Evolutionary conservation across 441 rosid genomes (phyloP).

Genomic region (Brassica hybrid): DNA sequence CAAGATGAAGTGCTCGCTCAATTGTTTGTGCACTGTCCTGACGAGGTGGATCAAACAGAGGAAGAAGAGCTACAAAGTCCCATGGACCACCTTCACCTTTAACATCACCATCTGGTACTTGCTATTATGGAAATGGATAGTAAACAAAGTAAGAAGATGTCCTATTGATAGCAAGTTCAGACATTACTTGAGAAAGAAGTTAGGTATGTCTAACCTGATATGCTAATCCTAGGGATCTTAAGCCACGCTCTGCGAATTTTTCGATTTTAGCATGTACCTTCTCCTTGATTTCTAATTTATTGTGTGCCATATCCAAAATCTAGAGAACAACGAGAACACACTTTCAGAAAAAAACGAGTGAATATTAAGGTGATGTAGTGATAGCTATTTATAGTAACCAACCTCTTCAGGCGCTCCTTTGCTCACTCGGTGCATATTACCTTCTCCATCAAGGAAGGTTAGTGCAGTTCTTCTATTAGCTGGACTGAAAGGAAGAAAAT

Average conservation of each 20-base stretch:
- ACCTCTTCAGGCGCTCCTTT: constrained; percentile 46
- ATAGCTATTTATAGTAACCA: neutral
- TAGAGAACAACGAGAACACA: constrained; percentile 11
- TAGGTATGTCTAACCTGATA: constrained; percentile 46
- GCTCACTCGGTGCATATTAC: constrained; percentile 49
- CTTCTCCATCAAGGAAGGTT: constrained; percentile 49
- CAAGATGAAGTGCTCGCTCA: constrained; percentile 56
- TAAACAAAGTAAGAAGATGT: neutral
- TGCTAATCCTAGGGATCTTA: constrained; percentile 61
- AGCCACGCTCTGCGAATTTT: constrained; percentile 57
- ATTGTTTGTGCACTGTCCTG: constrained; percentile 57
- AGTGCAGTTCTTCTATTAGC: constrained; percentile 62
- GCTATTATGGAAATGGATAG: constrained; percentile 33
- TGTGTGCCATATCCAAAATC: constrained; percentile 60
- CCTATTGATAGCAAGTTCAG: neutral
- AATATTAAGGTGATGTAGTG: neutral
- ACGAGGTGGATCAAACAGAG: constrained; percentile 58
- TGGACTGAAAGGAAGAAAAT: constrained; percentile 51
- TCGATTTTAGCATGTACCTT: constrained; percentile 52
- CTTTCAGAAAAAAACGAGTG: neutral
- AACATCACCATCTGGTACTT: constrained; percentile 53
- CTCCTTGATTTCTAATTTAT: constrained; percentile 47
- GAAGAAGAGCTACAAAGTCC: constrained; percentile 61
- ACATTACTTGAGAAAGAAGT: neutral
- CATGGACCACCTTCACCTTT: constrained; percentile 60